A percentile compares a stretch with the other conserved stretches of the same genome.
phyloP scores from a whole-genome alignment of 345 rosid genomes.

The Salix exigua region DNA sequence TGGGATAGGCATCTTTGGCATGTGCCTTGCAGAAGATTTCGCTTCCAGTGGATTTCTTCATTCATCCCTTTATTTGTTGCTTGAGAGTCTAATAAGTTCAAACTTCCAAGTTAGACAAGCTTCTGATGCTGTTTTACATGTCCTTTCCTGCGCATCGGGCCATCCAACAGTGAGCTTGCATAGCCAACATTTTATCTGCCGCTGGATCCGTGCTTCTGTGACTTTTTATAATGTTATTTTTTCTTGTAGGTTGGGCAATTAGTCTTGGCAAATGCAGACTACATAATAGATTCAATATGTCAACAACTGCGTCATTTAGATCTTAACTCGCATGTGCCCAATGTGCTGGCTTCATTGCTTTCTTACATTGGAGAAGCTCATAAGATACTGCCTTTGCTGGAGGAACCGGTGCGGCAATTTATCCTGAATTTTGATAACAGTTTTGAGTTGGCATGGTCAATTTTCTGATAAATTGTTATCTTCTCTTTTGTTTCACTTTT shows the following conservation, averaged over 20 bases:
- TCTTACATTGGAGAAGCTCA: slow-evolving; percentile 83
- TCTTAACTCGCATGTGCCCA: slow-evolving; percentile 83
- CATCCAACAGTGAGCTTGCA: slow-evolving; percentile 57
- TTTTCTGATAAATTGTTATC: no score
- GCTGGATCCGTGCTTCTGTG: not conserved
- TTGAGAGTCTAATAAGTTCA: slow-evolving; percentile 71
- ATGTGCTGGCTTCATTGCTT: slow-evolving; percentile 93
- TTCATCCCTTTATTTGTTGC: slow-evolving; percentile 77
- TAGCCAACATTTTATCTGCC: slow-evolving; percentile 10
- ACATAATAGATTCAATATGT: slow-evolving; percentile 80
- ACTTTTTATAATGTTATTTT: slow-evolving; percentile 16
- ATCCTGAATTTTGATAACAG: not conserved
- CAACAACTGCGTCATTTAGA: slow-evolving; percentile 85
- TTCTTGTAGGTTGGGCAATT: slow-evolving; percentile 70
- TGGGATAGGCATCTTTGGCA: slow-evolving; percentile 72
- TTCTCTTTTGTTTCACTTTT: no score
- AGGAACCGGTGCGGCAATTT: slow-evolving; percentile 68
- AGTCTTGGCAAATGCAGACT: slow-evolving; percentile 89
- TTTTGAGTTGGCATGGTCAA: no score
- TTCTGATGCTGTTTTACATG: slow-evolving; percentile 70
- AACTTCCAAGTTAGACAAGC: slow-evolving; percentile 71
- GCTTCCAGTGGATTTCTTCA: slow-evolving; percentile 85
- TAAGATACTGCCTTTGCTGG: slow-evolving; percentile 73
- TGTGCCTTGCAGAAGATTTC: slow-evolving; percentile 75
- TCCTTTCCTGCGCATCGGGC: slow-evolving; percentile 55